phyloP scores from a whole-genome alignment of 164 flowering plant genomes.

The Malania oleifera region DNA sequence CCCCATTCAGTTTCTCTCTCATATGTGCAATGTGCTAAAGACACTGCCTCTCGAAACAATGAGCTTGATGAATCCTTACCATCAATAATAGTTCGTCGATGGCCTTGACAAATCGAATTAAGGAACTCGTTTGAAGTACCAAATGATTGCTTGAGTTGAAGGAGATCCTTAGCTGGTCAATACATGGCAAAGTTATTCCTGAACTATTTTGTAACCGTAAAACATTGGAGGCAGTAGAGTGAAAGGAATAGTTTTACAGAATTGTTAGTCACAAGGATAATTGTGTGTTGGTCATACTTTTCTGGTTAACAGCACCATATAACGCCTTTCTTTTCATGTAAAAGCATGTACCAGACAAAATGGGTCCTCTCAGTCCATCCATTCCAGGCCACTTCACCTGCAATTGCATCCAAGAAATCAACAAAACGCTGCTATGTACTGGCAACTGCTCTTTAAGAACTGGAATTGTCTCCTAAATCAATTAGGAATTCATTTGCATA shows the following conservation, averaged over 20 bases:
- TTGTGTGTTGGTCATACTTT: conserved; percentile 12
- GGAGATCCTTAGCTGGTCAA: too few species aligned
- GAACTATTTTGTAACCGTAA: too few species aligned
- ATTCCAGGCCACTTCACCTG: conserved; percentile 35
- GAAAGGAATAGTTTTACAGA: too few species aligned
- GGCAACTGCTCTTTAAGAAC: too few species aligned
- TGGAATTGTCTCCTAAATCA: too few species aligned
- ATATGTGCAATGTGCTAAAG: conserved; percentile 38
- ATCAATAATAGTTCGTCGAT: too few species aligned
- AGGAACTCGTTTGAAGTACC: conserved; percentile 38
- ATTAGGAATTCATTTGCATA: conserved; percentile 1
- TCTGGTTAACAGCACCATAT: conserved; percentile 11
- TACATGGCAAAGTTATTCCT: too few species aligned
- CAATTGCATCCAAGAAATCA: not conserved
- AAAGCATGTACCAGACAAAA: conserved; percentile 34
- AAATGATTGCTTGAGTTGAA: conserved; percentile 16
- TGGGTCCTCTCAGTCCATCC: conserved; percentile 49
- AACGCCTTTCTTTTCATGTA: conserved; percentile 42
- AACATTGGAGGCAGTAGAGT: too few species aligned
- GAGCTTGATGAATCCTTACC: too few species aligned
- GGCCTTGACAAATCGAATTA: too few species aligned
- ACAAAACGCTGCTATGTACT: not conserved
- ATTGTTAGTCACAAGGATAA: too few species aligned
- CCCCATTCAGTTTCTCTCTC: conserved; percentile 48
- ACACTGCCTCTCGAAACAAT: conserved; percentile 20